Conservation (phyloP, 2,329 filamentous ascomycete species). For the Arthrobotrys pseudoclavata region DNA sequence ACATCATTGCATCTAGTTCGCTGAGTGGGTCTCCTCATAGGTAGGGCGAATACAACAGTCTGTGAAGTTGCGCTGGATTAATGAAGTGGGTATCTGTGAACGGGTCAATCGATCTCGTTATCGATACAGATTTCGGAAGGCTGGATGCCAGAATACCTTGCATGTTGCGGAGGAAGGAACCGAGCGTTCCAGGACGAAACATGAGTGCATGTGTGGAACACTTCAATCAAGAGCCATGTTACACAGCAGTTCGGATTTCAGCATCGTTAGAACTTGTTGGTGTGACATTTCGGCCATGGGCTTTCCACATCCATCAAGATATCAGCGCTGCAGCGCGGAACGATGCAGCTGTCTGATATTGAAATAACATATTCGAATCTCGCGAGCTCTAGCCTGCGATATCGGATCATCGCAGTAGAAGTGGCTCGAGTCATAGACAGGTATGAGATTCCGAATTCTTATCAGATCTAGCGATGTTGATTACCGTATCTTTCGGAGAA, state of each 20-base stretch:
- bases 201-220: conserved; percentile 2
- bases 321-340: neutral
- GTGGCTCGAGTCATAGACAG: conserved; percentile 4
- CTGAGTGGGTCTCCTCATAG: neutral
- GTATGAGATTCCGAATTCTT: conserved; percentile 15
- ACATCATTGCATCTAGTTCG: neutral
- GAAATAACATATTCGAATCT: neutral
- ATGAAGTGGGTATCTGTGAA: neutral
- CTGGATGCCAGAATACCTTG: neutral
- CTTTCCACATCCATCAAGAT: neutral
- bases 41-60: neutral
- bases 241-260: conserved; percentile 28
- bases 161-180: neutral
- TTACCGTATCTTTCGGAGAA: conserved; percentile 25
- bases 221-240: conserved; percentile 13
- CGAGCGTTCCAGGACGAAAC: conserved; percentile 10
- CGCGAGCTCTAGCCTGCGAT: conserved; percentile 16
- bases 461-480: conserved; percentile 42
- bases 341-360: conserved; percentile 20
- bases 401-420: conserved; percentile 21
- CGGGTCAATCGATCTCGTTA: neutral
- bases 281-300: conserved; percentile 3
- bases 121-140: neutral
- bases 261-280: conserved; percentile 27
- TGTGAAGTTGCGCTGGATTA: neutral